phyloP scores from a whole-genome alignment of 257 asterid genomes.

The Schizonepeta tenuifolia region DNA sequence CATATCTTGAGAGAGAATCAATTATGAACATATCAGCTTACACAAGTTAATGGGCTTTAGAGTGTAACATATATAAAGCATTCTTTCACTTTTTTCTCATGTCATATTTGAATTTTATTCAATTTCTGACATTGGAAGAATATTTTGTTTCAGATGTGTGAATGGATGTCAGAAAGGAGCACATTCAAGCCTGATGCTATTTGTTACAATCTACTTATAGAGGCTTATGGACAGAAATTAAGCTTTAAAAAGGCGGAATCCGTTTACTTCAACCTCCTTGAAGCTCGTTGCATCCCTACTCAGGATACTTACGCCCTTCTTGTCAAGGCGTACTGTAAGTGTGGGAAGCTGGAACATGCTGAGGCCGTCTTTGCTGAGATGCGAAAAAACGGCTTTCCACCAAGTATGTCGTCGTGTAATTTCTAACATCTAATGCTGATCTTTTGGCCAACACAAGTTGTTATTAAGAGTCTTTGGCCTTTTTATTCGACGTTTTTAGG shows the following conservation, averaged over 20 bases:
- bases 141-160: constrained; percentile 58
- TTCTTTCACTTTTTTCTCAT: neutral
- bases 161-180: constrained; percentile 76
- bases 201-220: constrained; percentile 85
- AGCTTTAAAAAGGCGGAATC: constrained; percentile 67
- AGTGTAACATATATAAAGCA: neutral
- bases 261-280: constrained; percentile 64
- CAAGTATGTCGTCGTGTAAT: constrained; percentile 46
- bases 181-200: constrained; percentile 75
- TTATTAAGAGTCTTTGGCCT: constrained; percentile 10
- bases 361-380: constrained; percentile 78
- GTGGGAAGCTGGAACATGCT: constrained; percentile 63
- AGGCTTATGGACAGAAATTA: constrained; percentile 74
- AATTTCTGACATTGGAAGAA: neutral
- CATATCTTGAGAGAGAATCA: neutral
- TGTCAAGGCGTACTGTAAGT: constrained; percentile 64
- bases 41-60: neutral
- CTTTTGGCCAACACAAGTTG: neutral
- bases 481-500: constrained; percentile 46
- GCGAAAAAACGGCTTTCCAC: constrained; percentile 57
- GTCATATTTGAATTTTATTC: neutral
- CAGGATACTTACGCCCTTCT: constrained; percentile 91
- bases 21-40: neutral
- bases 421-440: constrained; percentile 2
- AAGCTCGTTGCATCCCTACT: constrained; percentile 79